A percentile compares a stretch with the other conserved stretches of the same genome.
Conservation (phyloP, 148 eudicot species). For the Talinum fruticosum region DNA sequence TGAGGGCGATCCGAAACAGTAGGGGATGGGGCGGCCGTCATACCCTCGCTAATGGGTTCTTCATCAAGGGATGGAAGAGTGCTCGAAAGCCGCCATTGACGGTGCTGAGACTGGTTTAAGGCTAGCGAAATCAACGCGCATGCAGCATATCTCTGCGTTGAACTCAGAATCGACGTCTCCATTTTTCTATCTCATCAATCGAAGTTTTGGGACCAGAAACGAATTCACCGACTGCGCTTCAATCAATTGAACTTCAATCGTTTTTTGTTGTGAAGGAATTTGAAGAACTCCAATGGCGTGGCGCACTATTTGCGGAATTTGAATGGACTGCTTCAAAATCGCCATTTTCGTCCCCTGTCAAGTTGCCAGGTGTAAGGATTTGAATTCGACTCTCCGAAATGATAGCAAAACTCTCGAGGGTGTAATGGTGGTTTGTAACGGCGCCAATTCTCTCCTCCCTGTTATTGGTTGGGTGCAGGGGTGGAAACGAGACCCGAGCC, state of each 20-base stretch:
- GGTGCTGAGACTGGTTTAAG: slow-evolving; percentile 59
- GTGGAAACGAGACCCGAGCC: no score
- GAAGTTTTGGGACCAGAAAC: neutral
- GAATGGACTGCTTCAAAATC: neutral
- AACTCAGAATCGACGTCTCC: slow-evolving; percentile 42
- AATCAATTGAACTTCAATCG: neutral
- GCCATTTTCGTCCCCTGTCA: neutral
- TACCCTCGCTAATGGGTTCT: slow-evolving; percentile 25
- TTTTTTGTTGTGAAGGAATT: neutral
- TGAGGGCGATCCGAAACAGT: slow-evolving; percentile 38
- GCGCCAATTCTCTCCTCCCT: neutral
- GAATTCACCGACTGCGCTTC: neutral
- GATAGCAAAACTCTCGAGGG: neutral
- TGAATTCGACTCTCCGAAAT: neutral
- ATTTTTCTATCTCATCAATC: neutral
- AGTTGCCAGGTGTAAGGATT: neutral
- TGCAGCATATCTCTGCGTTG: slow-evolving; percentile 61
- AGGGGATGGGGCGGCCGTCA: slow-evolving; percentile 30
- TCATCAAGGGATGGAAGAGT: slow-evolving; percentile 25
- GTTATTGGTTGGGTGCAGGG: no score
- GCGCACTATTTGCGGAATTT: neutral
- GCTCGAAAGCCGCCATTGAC: slow-evolving; percentile 50
- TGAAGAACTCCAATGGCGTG: neutral
- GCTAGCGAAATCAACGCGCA: slow-evolving; percentile 66
- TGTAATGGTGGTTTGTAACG: neutral